Evolutionary conservation across 495 filamentous ascomycete species (phyloP), one percentile per base, ranked within the genome.

Genomic region (Usnea hakonensis): DNA sequence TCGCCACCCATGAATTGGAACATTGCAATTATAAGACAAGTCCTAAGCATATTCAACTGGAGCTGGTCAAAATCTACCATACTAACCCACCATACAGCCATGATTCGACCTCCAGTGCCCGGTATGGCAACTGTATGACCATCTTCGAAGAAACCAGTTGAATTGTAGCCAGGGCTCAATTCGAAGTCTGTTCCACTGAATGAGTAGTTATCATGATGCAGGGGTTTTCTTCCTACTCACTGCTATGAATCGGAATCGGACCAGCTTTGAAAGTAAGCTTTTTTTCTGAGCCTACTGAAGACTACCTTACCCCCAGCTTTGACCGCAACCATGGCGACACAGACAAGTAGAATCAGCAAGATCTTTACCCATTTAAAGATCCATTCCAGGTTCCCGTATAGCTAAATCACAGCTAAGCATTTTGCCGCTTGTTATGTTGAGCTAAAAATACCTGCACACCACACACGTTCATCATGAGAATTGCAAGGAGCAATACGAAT

Each of bases 1-100:
- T 79, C 77, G 35, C 76, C 72, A 17, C 77, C 77, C 41, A 75
- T 71, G 53, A 71, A 79, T 28, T 74, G 68, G 56, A 77, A 79
- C 48, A 75, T 75, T 19, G 76, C 77, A 3, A 73, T 68, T 1
- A 71, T 74, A 21, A 75, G 63, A 41, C 67, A 75, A 26, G 74
- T 78, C 62, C 77, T 78, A 17, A 19, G 43, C 32, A 6, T 5
- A 56, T 0, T 46, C 21, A 56, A n/a, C 32, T 11, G n/a, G 11
- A 28, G 19, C 1, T 48, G 17, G 26, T 33, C 32, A 2, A 14
- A 33, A 33, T 38, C 8, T 36, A 26, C 28, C 8, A 36, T n/a
- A 43, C 5, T 9, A 16, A 37, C 68, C 54, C 52, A 71, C 69
- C 70, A 72, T 3, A 72, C 62, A 26, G 69, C 63, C 19, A 72